Conservation (phyloP, 495 filamentous ascomycete genomes). For the Copromyces sp. region DNA sequence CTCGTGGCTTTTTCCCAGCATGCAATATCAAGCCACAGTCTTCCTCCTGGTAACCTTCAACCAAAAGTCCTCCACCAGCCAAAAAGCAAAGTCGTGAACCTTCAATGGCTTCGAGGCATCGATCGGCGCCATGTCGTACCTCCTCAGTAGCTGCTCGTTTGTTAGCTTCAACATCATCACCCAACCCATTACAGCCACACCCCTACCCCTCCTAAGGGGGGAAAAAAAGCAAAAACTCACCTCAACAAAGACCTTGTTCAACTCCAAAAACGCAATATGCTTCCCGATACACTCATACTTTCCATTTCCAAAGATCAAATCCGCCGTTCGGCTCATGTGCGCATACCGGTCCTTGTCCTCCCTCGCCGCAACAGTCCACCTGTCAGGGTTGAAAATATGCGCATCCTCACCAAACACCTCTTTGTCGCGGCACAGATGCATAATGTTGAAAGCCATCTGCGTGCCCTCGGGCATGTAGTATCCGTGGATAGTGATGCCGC, state of each 20-base stretch:
- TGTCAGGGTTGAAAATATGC: slow-evolving; percentile 20
- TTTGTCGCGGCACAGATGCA: slow-evolving; percentile 21
- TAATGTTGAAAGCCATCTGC: slow-evolving; percentile 24
- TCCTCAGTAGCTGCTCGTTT: slow-evolving; percentile 8
- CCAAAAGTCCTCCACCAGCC: slow-evolving; percentile 5
- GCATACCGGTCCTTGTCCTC: slow-evolving; percentile 17
- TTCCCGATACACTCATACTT: slow-evolving; percentile 32
- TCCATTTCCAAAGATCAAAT: slow-evolving; percentile 26
- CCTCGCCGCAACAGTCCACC: neutral
- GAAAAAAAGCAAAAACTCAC: slow-evolving; percentile 19
- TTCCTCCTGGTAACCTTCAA: slow-evolving; percentile 7
- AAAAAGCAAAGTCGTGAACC: slow-evolving; percentile 4
- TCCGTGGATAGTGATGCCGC: slow-evolving; percentile 40
- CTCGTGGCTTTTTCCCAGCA: neutral
- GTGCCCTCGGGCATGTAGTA: slow-evolving; percentile 47
- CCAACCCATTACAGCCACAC: neutral
- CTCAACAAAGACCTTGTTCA: slow-evolving; percentile 45
- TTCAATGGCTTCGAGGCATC: slow-evolving; percentile 32
- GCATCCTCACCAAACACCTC: slow-evolving; percentile 36
- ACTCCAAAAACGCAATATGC: slow-evolving; percentile 30
- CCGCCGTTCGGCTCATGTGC: slow-evolving; percentile 24
- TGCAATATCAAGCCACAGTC: neutral
- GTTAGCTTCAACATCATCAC: neutral
- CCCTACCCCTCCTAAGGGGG: neutral
- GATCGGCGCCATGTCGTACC: slow-evolving; percentile 35